Conservation (phyloP, 1,284 basidiomycete species). For the Marasmius fiardii region DNA sequence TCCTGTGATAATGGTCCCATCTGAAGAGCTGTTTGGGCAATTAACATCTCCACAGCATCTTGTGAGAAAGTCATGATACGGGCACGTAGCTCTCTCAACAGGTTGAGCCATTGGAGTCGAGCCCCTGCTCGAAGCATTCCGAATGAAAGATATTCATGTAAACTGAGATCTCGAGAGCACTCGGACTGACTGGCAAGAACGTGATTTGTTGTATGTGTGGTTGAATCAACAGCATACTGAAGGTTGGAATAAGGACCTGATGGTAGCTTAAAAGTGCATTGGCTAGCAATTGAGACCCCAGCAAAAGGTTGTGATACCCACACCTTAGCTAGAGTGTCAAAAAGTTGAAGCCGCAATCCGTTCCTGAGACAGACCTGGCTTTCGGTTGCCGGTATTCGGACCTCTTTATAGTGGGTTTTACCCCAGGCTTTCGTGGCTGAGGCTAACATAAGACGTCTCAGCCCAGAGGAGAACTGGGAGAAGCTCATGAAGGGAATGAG, state of each 20-base stretch:
- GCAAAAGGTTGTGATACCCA: constrained; percentile 15
- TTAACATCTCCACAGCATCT: constrained; percentile 35
- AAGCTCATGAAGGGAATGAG: constrained; percentile 6
- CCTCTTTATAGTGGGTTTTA: constrained; percentile 31
- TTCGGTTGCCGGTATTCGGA: constrained; percentile 22
- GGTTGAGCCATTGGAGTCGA: constrained; percentile 47
- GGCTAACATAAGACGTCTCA: constrained; percentile 29
- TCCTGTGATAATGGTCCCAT: constrained; percentile 25
- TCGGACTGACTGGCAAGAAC: constrained; percentile 37
- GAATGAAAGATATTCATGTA: constrained; percentile 44
- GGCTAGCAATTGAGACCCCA: constrained; percentile 8
- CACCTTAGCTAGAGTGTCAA: constrained; percentile 14
- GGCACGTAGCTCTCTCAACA: constrained; percentile 36
- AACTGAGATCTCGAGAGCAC: constrained; percentile 31
- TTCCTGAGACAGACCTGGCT: constrained; percentile 31
- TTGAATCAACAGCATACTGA: constrained; percentile 32
- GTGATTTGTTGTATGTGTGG: constrained; percentile 38
- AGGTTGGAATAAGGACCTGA: constrained; percentile 31
- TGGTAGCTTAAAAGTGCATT: constrained; percentile 24
- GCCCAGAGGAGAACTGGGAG: neutral
- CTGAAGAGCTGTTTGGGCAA: constrained; percentile 40
- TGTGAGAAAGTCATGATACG: constrained; percentile 31
- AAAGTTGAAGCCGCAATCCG: constrained; percentile 25
- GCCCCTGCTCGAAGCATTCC: constrained; percentile 39
- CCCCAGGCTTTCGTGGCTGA: constrained; percentile 39